Percentiles rank a stretch among this genome's conserved stretches.
Evolutionary conservation across 1,284 basidiomycete genomes (phyloP).

Genomic region (Heterobasidion occidentale): DNA sequence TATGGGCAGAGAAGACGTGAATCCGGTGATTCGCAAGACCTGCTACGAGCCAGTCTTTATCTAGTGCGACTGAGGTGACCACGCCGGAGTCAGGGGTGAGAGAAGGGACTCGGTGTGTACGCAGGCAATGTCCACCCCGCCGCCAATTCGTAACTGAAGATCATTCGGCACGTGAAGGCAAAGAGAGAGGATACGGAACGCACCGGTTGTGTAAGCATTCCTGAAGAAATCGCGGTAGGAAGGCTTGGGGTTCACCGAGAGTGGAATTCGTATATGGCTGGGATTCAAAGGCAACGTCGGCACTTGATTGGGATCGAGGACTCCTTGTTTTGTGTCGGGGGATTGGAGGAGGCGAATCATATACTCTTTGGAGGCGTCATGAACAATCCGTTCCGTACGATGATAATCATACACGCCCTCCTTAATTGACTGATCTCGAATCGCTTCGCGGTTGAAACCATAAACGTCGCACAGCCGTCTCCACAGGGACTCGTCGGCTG

Average conservation of each 20-base stretch:
- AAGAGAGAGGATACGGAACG: slow-evolving; percentile 17
- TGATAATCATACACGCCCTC: not conserved
- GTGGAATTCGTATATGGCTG: slow-evolving; percentile 5
- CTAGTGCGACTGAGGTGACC: slow-evolving; percentile 84
- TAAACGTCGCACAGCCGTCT: slow-evolving; percentile 58
- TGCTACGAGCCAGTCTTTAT: slow-evolving; percentile 81
- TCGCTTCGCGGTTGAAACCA: slow-evolving; percentile 33
- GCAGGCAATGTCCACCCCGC: slow-evolving; percentile 70
- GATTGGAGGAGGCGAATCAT: too few species aligned
- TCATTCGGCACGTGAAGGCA: not conserved
- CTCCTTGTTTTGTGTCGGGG: too few species aligned
- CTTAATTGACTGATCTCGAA: not conserved
- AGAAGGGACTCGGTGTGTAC: slow-evolving; percentile 59
- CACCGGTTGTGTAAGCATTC: slow-evolving; percentile 68
- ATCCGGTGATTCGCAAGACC: slow-evolving; percentile 87
- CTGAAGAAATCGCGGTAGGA: slow-evolving; percentile 74
- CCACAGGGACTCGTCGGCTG: slow-evolving; percentile 86
- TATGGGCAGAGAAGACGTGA: slow-evolving; percentile 79
- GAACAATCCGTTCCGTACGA: too few species aligned
- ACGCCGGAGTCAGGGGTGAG: slow-evolving; percentile 58
- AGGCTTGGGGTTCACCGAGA: slow-evolving; percentile 21
- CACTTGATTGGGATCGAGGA: too few species aligned
- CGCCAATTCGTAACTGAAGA: slow-evolving; percentile 78
- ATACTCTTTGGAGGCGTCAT: too few species aligned
- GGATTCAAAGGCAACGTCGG: slow-evolving; percentile 2